Evolutionary conservation across 2,329 filamentous ascomycete genomes (phyloP), one percentile per base, ranked within the genome.

Genomic region (Cercospora brassicicola): DNA sequence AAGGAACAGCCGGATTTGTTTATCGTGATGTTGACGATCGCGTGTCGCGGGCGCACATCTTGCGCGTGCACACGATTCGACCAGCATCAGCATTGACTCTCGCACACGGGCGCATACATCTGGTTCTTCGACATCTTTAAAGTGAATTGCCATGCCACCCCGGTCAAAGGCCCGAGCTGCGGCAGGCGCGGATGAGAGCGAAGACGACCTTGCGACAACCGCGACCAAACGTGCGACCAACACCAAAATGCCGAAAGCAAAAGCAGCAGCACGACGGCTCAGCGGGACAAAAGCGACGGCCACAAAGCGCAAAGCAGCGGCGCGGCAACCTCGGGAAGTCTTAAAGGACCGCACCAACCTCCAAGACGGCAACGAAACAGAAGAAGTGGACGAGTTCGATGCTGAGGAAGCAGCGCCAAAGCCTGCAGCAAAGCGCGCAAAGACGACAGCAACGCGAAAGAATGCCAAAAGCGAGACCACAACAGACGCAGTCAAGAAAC

Each of bases 381-480:
- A 76, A 60, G 82, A 84, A 26, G 80, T 77, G 3, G 80, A 83
- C 66, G 81, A 83, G 57, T 79, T 79, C 18, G 82, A 84, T 20
- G 81, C 80, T 10, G 79, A 73, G 23, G 71, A 71, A 4, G 67
- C 61, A 13, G 73, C 80, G 10, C 79, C 71, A 31, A 76, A 78
- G 63, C 73, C 73, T 26, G 76, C 75, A 59, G 67, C 73, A 28
- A 78, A 78, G 69, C 74, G 75, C 69, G 71, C 76, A 36, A 78
- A 75, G 68, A 74, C 75, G 9, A 66, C 79, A 75, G 67, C 78
- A 30, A 65, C 69, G 30, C 69, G 67, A 15, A 72, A 67, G 64
- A 67, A 64, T 33, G 66, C 67, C 15, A 64, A 65, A 31, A 55
- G 39, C 36, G 57, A 63, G 2, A 42, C 65, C 30, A 36, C 57